Evolutionary conservation across 2,329 filamentous ascomycete genomes (phyloP), one percentile per base, ranked within the genome.

Genomic region (Tolypocladium nubicola): DNA sequence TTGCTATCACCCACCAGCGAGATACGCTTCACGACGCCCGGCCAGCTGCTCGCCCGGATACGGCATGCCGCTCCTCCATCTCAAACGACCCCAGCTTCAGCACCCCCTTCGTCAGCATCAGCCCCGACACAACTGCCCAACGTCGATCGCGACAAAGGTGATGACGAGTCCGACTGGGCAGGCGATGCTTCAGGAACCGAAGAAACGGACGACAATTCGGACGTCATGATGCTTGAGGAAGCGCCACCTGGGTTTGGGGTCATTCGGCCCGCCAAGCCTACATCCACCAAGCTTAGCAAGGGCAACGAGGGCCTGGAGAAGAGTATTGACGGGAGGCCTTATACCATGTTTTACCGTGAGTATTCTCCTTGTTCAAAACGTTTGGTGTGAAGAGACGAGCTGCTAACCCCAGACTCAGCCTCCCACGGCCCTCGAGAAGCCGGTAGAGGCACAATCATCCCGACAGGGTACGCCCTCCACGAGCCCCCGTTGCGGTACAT

Each of bases 391-490:
- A 6, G 47, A 52, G 30, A 14, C 19, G 10, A 10, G 30, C 47
- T 21, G 30, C 47, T 52, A 21, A 52, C 11, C 19, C 53, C n/a
- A 11, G n/a, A 40, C 13, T 11, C 13, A 54, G 66, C 13, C 3
- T 43, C 58, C 8, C 33, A 60, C 4, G 61, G 61, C 4, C 38
- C 8, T 8, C 5, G 5, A 3, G 40, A 61, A 9, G 57, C 56
- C 16, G 59, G 56, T 11, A 61, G 64, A 5, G 73, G 73, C 5
- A 65, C 63, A 23, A 40, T 74, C 13, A 57, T 74, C 39, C 74
- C 74, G 0, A 59, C 62, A 2, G 62, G 61, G 6, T 75, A 75
- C 56, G 57, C 63, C 45, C 50, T 67, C 4, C 61, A 68, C 26
- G 52, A 60, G 8, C 57, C 69, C 47, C 60, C 61, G 1, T 57